A percentile compares a stretch with the other conserved stretches of the same genome.
Conservation (phyloP, 805 yeast genomes). For the Candida methanosorbosa region DNA sequence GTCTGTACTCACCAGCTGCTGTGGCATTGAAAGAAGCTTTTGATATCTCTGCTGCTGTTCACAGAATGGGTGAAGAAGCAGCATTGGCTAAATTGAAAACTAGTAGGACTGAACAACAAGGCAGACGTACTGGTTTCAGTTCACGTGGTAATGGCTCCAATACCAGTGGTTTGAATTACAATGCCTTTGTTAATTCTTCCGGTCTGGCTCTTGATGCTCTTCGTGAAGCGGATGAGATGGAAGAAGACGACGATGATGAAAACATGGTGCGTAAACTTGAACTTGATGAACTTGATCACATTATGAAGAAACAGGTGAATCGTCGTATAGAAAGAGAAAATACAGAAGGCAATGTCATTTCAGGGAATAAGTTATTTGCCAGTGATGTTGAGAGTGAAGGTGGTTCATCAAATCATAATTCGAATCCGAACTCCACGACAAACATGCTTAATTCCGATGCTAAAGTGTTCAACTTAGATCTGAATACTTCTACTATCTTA, state of each 20-base stretch:
- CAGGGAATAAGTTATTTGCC: conserved; percentile 1
- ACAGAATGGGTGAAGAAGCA: conserved; percentile 47
- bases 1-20: conserved; percentile 43
- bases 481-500: conserved; percentile 45
- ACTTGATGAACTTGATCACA: conserved; percentile 6
- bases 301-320: not conserved
- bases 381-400: not conserved
- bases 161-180: too few species aligned
- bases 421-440: too few species aligned
- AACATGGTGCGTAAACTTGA: too few species aligned
- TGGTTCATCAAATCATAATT: not conserved
- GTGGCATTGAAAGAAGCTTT: conserved; percentile 52
- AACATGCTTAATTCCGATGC: too few species aligned
- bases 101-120: not conserved
- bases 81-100: conserved; percentile 7
- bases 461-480: conserved; percentile 33
- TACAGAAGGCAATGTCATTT: conserved; percentile 9
- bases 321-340: conserved; percentile 7
- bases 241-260: conserved; percentile 12
- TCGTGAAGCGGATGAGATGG: conserved; percentile 8
- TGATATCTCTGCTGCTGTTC: conserved; percentile 54
- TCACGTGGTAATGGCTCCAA: too few species aligned
- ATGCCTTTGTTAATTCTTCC: not conserved
- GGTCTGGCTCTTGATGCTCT: too few species aligned
- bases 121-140: not conserved